phyloP scores from a whole-genome alignment of 345 rosid species.

The Brassica carinata region DNA sequence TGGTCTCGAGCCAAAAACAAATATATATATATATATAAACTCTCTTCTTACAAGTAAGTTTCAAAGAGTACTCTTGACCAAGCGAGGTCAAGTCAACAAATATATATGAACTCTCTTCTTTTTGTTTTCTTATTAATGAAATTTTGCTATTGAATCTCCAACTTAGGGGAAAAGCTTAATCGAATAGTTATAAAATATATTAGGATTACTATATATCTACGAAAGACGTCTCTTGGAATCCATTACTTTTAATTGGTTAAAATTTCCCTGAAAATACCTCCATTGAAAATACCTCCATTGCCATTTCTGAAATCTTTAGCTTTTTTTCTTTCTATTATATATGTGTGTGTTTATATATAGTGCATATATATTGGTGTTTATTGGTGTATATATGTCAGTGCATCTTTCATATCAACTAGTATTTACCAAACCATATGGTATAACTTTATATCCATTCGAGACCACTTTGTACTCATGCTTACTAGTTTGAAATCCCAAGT shows the following conservation, averaged over 20 bases:
- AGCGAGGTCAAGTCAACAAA: not conserved
- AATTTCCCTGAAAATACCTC: not conserved
- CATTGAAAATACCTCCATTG: slow-evolving; percentile 8
- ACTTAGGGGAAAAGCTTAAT: not conserved
- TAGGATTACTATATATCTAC: not conserved
- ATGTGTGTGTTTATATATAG: not conserved
- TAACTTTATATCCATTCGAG: slow-evolving; percentile 12
- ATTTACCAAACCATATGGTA: not conserved
- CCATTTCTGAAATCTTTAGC: not conserved
- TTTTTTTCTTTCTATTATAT: not conserved
- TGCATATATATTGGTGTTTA: not conserved
- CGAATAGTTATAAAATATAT: not conserved
- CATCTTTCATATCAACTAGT: not conserved
- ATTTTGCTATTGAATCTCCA: not conserved
- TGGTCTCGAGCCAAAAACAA: slow-evolving; percentile 13
- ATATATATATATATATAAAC: not conserved
- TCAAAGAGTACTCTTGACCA: not conserved
- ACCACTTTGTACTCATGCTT: not conserved
- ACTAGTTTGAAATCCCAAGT: slow-evolving; percentile 12
- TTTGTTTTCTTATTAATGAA: not conserved
- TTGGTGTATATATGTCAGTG: not conserved
- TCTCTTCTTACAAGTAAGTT: slow-evolving; percentile 13
- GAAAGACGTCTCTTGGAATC: not conserved
- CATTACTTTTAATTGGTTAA: not conserved
- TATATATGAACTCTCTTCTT: not conserved